These are phyloP conservation scores for Trichophyton benhamiae DNA, from an alignment of 2,329 filamentous ascomycete genomes.

Conservation along the genomic window DNA sequence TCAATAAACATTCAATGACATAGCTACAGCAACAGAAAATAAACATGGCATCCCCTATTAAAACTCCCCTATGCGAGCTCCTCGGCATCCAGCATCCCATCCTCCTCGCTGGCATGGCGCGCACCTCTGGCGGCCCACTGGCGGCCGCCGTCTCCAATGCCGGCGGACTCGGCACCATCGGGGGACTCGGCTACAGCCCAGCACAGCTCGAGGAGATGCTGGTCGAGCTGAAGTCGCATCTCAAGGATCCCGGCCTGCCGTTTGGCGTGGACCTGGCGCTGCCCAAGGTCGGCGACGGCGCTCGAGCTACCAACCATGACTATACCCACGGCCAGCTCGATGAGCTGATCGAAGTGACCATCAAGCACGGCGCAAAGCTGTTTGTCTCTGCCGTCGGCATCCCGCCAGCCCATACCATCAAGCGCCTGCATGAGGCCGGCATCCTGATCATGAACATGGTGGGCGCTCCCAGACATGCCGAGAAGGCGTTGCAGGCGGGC, in stretches of 20 bases:
- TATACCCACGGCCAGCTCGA: constrained; percentile 85
- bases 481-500: constrained; percentile 73
- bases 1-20: neutral
- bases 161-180: constrained; percentile 59
- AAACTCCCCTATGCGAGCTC: constrained; percentile 65
- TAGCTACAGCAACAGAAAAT: too few relatives aligned
- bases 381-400: constrained; percentile 86
- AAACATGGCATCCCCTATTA: constrained; percentile 39
- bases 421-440: constrained; percentile 62
- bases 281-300: constrained; percentile 71
- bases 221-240: constrained; percentile 67
- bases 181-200: constrained; percentile 56
- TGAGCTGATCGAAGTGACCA: constrained; percentile 74
- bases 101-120: constrained; percentile 87
- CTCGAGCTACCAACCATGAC: constrained; percentile 87
- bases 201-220: constrained; percentile 68
- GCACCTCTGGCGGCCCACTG: constrained; percentile 63
- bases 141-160: constrained; percentile 82
- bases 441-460: constrained; percentile 97
- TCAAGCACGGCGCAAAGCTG: constrained; percentile 68
- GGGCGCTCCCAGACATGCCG: constrained; percentile 78
- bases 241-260: constrained; percentile 55
- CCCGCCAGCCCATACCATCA: constrained; percentile 60
- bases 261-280: constrained; percentile 89
- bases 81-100: constrained; percentile 79